A percentile compares a stretch with the other conserved stretches of the same genome.
Evolutionary conservation across 1,139 yeast species (phyloP).

Genomic region (Kurtzmaniella quercitrusa): DNA sequence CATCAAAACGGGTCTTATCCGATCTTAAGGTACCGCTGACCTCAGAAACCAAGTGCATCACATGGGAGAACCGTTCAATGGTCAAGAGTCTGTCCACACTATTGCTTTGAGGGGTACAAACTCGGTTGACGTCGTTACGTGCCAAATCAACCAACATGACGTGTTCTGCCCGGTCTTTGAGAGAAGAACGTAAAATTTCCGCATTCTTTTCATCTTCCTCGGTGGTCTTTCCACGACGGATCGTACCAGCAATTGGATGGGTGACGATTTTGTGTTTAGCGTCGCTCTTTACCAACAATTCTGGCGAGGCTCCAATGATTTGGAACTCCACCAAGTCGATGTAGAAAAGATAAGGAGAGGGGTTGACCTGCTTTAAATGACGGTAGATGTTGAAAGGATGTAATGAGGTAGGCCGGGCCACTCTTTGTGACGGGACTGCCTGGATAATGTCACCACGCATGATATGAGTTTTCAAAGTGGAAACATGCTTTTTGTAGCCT

Average conservation of each 20-base stretch:
- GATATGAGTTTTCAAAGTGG: constrained; percentile 72
- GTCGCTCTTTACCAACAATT: constrained; percentile 81
- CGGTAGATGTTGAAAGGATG: constrained; percentile 96
- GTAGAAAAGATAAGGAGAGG: constrained; percentile 93
- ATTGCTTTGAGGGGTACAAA: constrained; percentile 84
- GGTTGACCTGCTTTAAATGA: constrained; percentile 91
- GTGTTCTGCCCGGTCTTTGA: constrained; percentile 95
- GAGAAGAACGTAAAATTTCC: constrained; percentile 63
- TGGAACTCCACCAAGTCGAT: constrained; percentile 90
- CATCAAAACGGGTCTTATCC: constrained; percentile 89
- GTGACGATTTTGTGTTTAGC: constrained; percentile 70
- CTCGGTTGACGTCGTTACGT: constrained; percentile 88
- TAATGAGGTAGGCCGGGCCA: constrained; percentile 87
- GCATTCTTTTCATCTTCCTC: constrained; percentile 91
- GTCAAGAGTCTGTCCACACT: constrained; percentile 83
- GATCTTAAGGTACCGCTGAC: constrained; percentile 85
- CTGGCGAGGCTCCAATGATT: constrained; percentile 96
- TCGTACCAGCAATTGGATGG: constrained; percentile 97
- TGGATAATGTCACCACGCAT: constrained; percentile 90
- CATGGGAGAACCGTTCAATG: constrained; percentile 94
- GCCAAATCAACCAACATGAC: constrained; percentile 98
- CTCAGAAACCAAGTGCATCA: constrained; percentile 92
- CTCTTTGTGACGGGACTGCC: constrained; percentile 96
- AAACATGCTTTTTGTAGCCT: constrained; percentile 85
- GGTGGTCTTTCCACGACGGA: constrained; percentile 79